These are phyloP conservation scores for Maudiozyma saulgeensis DNA, from an alignment of 805 yeast genomes.

Conservation along the genomic window DNA sequence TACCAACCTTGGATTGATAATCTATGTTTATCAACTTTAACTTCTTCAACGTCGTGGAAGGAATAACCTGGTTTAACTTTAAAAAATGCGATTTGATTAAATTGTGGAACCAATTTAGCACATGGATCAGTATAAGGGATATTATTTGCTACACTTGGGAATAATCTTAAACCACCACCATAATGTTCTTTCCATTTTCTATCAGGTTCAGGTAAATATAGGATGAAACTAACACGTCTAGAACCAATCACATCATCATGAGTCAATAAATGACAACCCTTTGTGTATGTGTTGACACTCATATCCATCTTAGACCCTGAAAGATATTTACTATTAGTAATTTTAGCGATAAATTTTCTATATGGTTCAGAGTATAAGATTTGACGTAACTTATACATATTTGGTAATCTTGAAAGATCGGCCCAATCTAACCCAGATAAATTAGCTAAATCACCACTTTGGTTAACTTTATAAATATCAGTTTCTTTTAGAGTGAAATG, in stretches of 20 bases:
- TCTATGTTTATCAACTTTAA: slow-evolving; percentile 80
- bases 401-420: slow-evolving; percentile 65
- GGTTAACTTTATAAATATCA: slow-evolving; percentile 87
- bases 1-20: slow-evolving; percentile 97
- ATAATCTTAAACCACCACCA: slow-evolving; percentile 87
- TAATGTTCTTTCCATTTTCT: slow-evolving; percentile 80
- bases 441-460: slow-evolving; percentile 86
- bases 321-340: slow-evolving; percentile 81
- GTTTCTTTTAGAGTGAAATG: slow-evolving; percentile 94
- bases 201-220: slow-evolving; percentile 89
- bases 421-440: slow-evolving; percentile 73
- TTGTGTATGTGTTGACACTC: slow-evolving; percentile 82
- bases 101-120: slow-evolving; percentile 73
- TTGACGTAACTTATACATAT: slow-evolving; percentile 66
- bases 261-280: slow-evolving; percentile 86
- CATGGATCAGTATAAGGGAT: slow-evolving; percentile 76
- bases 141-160: slow-evolving; percentile 78
- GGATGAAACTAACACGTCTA: slow-evolving; percentile 82
- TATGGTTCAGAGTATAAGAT: slow-evolving; percentile 83
- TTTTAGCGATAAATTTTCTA: slow-evolving; percentile 63
- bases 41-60: slow-evolving; percentile 98
- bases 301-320: slow-evolving; percentile 89
- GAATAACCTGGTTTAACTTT: slow-evolving; percentile 93
- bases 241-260: slow-evolving; percentile 98
- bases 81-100: slow-evolving; percentile 93